phyloP scores from a whole-genome alignment of 2,329 filamentous ascomycete genomes.

The Pseudophaeomoniella oleicola region DNA sequence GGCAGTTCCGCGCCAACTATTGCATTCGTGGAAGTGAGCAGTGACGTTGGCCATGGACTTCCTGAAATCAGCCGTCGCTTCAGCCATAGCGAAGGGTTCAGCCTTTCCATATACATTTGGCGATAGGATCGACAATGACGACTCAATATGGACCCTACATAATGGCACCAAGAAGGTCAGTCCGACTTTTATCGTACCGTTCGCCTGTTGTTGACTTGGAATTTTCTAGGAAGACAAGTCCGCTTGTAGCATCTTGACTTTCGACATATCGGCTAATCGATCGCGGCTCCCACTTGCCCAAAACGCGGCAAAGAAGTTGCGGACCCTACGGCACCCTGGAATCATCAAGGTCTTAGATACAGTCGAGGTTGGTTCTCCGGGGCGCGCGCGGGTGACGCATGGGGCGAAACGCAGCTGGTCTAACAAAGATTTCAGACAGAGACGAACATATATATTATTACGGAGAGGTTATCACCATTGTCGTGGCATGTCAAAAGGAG shows the following conservation, averaged over 20 bases:
- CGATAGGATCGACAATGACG: slow-evolving; percentile 79
- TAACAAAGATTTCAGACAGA: slow-evolving; percentile 52
- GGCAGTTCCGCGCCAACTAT: no score
- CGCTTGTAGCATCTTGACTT: slow-evolving; percentile 91
- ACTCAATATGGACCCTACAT: slow-evolving; percentile 91
- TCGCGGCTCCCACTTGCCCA: slow-evolving; percentile 71
- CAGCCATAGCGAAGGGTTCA: slow-evolving; percentile 87
- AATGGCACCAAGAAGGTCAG: slow-evolving; percentile 82
- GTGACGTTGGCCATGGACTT: slow-evolving; percentile 97
- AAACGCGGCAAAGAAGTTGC: slow-evolving; percentile 86
- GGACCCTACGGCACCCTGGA: slow-evolving; percentile 84
- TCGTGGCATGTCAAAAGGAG: slow-evolving; percentile 82
- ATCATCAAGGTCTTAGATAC: slow-evolving; percentile 90
- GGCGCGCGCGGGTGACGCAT: no score
- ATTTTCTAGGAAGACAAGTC: slow-evolving; percentile 69
- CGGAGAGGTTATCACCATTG: slow-evolving; percentile 74
- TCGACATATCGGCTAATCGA: slow-evolving; percentile 72
- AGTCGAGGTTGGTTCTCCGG: slow-evolving; percentile 53
- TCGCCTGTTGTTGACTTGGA: slow-evolving; percentile 6
- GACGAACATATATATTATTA: slow-evolving; percentile 88
- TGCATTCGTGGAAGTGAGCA: no score
- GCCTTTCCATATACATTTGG: slow-evolving; percentile 88
- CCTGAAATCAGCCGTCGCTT: slow-evolving; percentile 91
- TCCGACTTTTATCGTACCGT: slow-evolving; percentile 8
- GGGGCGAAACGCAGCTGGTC: slow-evolving; percentile 2